These are phyloP conservation scores for Fraxinus platypoda DNA, from an alignment of 305 asterid genomes.

Conservation along the genomic window DNA sequence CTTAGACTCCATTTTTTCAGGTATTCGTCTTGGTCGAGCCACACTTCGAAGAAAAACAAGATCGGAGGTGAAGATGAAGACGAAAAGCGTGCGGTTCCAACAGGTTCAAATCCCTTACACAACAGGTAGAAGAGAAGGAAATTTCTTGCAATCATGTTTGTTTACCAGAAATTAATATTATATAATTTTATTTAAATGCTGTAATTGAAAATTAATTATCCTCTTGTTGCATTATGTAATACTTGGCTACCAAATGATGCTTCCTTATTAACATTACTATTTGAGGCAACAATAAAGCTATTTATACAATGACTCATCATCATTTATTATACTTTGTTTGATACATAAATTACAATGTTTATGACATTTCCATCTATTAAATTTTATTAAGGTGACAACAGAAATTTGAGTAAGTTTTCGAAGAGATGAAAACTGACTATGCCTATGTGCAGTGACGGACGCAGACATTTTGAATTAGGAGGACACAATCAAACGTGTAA, in stretches of 20 bases:
- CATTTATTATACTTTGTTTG: neutral
- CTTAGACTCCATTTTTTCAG: conserved; percentile 34
- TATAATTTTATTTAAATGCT: neutral
- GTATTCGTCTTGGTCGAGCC: conserved; percentile 20
- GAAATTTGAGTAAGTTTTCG: neutral
- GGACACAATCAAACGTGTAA: too few relatives aligned
- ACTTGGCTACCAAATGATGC: neutral
- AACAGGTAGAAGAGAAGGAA: conserved; percentile 32
- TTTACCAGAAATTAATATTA: neutral
- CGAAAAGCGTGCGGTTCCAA: conserved; percentile 46
- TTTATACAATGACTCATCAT: neutral
- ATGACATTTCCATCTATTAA: neutral
- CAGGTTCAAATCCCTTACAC: conserved; percentile 55
- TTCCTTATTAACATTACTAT: neutral
- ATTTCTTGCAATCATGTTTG: neutral
- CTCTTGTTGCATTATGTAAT: neutral
- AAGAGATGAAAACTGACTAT: neutral
- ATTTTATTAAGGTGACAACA: neutral
- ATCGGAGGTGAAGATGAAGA: conserved; percentile 1
- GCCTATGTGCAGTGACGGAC: too few relatives aligned
- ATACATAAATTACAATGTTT: neutral
- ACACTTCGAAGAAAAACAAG: neutral
- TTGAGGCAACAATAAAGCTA: too few relatives aligned
- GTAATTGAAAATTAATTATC: neutral
- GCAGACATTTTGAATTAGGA: too few relatives aligned